Conservation (phyloP, 148 eudicot genomes). For the Nyssa sinensis region DNA sequence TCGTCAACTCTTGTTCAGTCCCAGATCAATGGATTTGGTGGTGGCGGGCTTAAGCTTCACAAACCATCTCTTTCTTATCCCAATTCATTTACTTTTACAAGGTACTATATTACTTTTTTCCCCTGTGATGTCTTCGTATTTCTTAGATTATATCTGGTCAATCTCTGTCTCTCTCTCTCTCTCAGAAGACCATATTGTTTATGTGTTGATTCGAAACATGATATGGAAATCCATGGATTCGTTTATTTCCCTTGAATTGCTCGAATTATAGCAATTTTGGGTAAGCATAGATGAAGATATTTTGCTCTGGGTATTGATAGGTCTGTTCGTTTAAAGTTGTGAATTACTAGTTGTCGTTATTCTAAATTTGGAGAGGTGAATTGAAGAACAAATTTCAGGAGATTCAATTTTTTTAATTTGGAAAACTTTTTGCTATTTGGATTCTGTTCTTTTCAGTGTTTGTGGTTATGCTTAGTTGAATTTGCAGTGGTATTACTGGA, state of each 20-base stretch:
- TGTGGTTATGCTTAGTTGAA: conserved; percentile 21
- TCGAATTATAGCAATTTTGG: not conserved
- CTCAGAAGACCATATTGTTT: too few species aligned
- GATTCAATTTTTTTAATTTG: not conserved
- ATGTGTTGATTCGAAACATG: not conserved
- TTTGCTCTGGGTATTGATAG: too few species aligned
- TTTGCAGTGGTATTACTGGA: too few species aligned
- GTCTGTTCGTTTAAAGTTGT: not conserved
- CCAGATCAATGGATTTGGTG: conserved; percentile 52
- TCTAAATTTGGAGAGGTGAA: not conserved
- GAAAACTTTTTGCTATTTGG: not conserved
- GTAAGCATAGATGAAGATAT: not conserved
- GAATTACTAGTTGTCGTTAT: not conserved
- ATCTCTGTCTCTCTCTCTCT: too few species aligned
- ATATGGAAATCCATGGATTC: not conserved
- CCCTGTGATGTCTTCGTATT: too few species aligned
- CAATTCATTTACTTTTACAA: conserved; percentile 52
- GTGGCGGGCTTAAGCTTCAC: conserved; percentile 34
- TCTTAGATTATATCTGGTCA: too few species aligned
- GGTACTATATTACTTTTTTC: conserved; percentile 35
- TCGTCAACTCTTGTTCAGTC: conserved; percentile 69
- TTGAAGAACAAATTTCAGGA: not conserved
- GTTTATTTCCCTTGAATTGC: not conserved
- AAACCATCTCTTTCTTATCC: conserved; percentile 37
- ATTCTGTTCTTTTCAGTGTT: conserved; percentile 4